These are phyloP conservation scores for Gonapodya sp. DNA, from an alignment of 192 early-diverging fungal genomes.

Conservation along the genomic window DNA sequence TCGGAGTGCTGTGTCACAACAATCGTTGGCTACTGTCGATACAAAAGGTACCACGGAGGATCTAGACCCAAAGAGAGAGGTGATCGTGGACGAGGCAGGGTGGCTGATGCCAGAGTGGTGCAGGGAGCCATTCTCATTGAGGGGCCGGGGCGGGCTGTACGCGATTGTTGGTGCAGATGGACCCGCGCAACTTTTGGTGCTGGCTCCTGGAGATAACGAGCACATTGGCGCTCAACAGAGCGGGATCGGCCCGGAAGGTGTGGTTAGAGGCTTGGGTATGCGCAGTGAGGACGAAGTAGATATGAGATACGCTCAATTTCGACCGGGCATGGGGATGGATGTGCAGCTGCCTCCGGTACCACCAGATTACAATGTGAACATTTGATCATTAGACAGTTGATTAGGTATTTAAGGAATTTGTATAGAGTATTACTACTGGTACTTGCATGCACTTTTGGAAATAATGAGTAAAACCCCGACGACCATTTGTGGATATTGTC, in stretches of 20 bases:
- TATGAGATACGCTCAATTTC: background rate
- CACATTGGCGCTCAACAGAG: background rate
- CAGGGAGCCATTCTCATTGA: background rate
- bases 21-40: background rate
- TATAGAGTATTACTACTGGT: too few relatives aligned
- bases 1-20: background rate
- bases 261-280: background rate
- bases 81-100: background rate
- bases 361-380: too few relatives aligned
- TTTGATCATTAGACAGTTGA: too few relatives aligned
- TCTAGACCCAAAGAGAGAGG: background rate
- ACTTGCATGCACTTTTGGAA: too few relatives aligned
- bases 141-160: background rate
- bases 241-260: background rate
- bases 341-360: too few relatives aligned
- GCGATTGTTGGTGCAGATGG: background rate
- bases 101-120: background rate
- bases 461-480: too few relatives aligned
- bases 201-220: background rate
- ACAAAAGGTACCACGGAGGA: background rate
- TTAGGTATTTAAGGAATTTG: too few relatives aligned
- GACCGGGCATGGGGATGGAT: too few relatives aligned
- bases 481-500: too few relatives aligned
- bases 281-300: background rate
- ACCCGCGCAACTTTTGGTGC: background rate